A percentile compares a stretch with the other conserved stretches of the same genome.
Evolutionary conservation across 371 early-diverging fungal species (phyloP).

Genomic region (Chytridium lagenaria): DNA sequence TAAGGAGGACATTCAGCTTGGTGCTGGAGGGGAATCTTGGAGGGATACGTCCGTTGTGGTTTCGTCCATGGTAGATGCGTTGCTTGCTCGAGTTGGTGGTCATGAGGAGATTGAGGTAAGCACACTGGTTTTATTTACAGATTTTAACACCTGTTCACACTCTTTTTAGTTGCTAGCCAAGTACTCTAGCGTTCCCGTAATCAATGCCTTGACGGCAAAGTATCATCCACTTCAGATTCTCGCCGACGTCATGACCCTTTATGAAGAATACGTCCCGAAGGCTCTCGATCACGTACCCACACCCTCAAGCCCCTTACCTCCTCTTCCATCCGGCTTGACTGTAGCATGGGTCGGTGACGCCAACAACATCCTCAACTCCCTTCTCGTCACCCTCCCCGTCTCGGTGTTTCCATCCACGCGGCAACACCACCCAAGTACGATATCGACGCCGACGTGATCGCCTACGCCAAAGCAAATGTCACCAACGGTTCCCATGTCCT

Average conservation of each 20-base stretch:
- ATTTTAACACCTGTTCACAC: not conserved
- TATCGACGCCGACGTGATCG: conserved; percentile 71
- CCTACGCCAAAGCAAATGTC: conserved; percentile 49
- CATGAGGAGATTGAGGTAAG: conserved; percentile 86
- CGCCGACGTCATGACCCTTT: conserved; percentile 92
- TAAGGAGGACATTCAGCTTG: conserved; percentile 91
- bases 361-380: conserved; percentile 92
- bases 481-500: conserved; percentile 49
- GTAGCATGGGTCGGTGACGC: conserved; percentile 97
- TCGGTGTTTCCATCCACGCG: conserved; percentile 80
- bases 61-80: conserved; percentile 91
- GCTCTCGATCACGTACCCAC: conserved; percentile 37
- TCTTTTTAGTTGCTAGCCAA: conserved; percentile 66
- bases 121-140: not conserved
- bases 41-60: conserved; percentile 89
- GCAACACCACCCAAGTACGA: conserved; percentile 86
- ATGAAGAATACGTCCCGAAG: conserved; percentile 66
- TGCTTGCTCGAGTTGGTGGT: conserved; percentile 89
- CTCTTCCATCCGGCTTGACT: conserved; percentile 52
- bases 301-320: conserved; percentile 37
- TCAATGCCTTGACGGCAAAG: conserved; percentile 92
- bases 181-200: conserved; percentile 88
- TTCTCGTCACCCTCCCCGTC: conserved; percentile 84
- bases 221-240: conserved; percentile 96
- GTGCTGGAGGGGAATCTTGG: conserved; percentile 87